Base-by-base conservation (phyloP, 2,329 filamentous ascomycete genomes). In the Colletotrichum abscissum region DNA sequence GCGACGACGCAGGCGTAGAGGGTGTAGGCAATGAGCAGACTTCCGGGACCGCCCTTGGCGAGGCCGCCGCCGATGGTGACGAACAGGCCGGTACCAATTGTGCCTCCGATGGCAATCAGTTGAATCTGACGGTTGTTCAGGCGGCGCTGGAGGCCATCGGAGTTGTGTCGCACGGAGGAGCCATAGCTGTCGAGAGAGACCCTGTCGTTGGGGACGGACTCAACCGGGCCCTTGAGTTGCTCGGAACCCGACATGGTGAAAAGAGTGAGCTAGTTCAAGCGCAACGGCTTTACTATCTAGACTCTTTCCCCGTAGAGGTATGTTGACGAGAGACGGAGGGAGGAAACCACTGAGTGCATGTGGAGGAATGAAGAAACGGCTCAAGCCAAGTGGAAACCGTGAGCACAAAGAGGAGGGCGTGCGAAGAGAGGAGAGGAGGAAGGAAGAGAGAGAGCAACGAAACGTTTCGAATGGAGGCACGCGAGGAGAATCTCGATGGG, bases 21-120 rank as follows among this genome's bases (percentile, higher is more conserved):
- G 35, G 67, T 70, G 46, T 73, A 75, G 54, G 65, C 70, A 24
- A 75, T 14, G 24, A 75, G 58, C 24, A 75, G 73, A 28, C 67
- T 73, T 16, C 56, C 73, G n/a, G 73, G 70, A 2, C 73, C 73
- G 33, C 70, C 70, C 54, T 73, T 73, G 56, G 64, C 71, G 11
- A 73, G 71, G 30, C 84, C 84, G 67, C 79, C 77, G 69, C 86
- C 86, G 71, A 85, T 84, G 74, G 85, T 85, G 73, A 88, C 84
- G 77, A 88, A 86, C 75, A 86, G 83, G 79, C 83, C 83, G 76
- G 85, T 84, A 73, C 85, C 86, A 66, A 87, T 88, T 24, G 84
- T 85, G 59, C 86, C 86, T 74, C 84, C 84, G 28, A 86, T 84
- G 72, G 84, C 84, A 75, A 86, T 85, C 82, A 86, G 85, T 78